Conservation (phyloP, 2,329 filamentous ascomycete genomes). For the Botrytis elliptica region DNA sequence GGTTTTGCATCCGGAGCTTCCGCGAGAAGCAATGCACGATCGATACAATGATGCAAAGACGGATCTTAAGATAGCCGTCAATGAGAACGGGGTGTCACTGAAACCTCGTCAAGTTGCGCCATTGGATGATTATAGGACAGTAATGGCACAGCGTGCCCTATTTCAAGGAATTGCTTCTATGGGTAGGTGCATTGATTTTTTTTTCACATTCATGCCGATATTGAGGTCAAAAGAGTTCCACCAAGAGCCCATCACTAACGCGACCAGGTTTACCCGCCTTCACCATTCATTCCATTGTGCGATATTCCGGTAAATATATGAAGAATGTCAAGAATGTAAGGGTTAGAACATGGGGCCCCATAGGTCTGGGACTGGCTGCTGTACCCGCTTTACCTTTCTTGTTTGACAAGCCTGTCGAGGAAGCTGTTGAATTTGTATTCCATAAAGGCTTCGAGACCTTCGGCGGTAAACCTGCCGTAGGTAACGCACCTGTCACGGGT, state of each 20-base stretch:
- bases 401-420: constrained; percentile 91
- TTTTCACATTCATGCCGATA: not conserved
- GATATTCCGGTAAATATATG: constrained; percentile 82
- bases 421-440: constrained; percentile 87
- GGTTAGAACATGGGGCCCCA: constrained; percentile 82
- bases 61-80: constrained; percentile 22
- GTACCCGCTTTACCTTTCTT: constrained; percentile 82
- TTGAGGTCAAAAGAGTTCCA: not conserved
- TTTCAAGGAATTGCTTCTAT: constrained; percentile 92
- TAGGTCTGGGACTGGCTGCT: constrained; percentile 74
- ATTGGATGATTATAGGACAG: constrained; percentile 84
- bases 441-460: constrained; percentile 75
- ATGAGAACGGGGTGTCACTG: constrained; percentile 24
- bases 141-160: constrained; percentile 86
- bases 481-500: constrained; percentile 54
- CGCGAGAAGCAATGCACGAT: constrained; percentile 39
- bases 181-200: constrained; percentile 74
- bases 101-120: constrained; percentile 57
- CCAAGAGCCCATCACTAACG: not conserved
- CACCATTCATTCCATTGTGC: constrained; percentile 65
- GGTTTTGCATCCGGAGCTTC: constrained; percentile 64
- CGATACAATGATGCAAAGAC: constrained; percentile 38
- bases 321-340: constrained; percentile 75
- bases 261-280: constrained; percentile 30
- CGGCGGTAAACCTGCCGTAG: constrained; percentile 61